Conservation (phyloP, 345 rosid species). For the Microcos paniculata region DNA sequence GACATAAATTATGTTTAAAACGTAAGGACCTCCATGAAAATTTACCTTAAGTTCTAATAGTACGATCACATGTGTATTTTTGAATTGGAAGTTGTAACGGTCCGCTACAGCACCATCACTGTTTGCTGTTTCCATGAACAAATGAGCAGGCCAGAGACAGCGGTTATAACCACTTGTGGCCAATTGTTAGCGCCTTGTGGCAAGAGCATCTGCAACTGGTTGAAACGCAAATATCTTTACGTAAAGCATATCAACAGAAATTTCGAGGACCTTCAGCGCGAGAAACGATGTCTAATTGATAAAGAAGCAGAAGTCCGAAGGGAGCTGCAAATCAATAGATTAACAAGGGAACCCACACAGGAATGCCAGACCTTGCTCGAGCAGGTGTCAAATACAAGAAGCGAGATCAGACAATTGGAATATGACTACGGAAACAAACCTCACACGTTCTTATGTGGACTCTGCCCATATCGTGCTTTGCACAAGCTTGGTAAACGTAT, state of each 20-base stretch:
- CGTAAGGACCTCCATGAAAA: no score
- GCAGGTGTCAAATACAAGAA: neutral
- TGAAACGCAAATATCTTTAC: neutral
- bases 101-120: no score
- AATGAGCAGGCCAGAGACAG: neutral
- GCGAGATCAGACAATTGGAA: neutral
- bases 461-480: neutral
- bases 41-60: no score
- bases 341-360: neutral
- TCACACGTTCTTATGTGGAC: neutral
- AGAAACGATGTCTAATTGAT: no score
- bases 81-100: no score
- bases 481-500: neutral
- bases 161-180: neutral
- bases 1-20: no score
- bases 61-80: no score
- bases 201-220: neutral
- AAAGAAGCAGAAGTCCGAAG: no score
- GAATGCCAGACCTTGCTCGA: neutral
- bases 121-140: no score
- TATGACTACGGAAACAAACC: neutral
- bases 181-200: neutral
- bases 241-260: neutral
- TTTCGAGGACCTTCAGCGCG: neutral
- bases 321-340: no score